These are phyloP conservation scores for Phytomonas sp. DNA, from an alignment of 208 protist species.

Conservation along the genomic window DNA sequence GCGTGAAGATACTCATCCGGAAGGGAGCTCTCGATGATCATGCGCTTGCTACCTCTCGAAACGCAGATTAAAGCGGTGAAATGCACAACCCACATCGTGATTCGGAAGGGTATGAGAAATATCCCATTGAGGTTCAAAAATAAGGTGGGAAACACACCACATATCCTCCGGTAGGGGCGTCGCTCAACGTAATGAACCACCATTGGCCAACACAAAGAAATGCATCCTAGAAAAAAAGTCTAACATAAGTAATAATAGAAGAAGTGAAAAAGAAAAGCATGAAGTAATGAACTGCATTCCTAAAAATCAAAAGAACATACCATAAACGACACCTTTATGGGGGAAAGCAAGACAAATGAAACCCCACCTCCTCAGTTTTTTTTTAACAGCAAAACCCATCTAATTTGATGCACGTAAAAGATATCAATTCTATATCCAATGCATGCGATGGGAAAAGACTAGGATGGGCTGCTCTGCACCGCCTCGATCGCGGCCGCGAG, in stretches of 20 bases:
- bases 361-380: too few species aligned
- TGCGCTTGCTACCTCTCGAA: conserved; percentile 30
- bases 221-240: background rate
- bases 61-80: conserved; percentile 50
- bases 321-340: too few species aligned
- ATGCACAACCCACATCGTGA: conserved; percentile 41
- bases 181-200: background rate
- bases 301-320: conserved; percentile 8
- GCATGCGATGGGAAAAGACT: too few species aligned
- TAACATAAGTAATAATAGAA: background rate
- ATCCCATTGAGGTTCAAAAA: conserved; percentile 31
- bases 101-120: conserved; percentile 45
- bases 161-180: background rate
- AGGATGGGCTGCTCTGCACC: too few species aligned
- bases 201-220: background rate
- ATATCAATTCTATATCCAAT: too few species aligned
- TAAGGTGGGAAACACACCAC: conserved; percentile 11
- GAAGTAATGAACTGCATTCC: conserved; percentile 1
- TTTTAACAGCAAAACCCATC: too few species aligned
- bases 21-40: conserved; percentile 38
- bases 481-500: too few species aligned
- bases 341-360: too few species aligned
- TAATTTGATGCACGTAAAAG: too few species aligned
- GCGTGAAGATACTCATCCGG: conserved; percentile 17
- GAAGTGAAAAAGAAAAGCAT: conserved; percentile 6